Evolutionary conservation across 257 asterid species (phyloP).

Genomic region (Thymus quinquecostatus): DNA sequence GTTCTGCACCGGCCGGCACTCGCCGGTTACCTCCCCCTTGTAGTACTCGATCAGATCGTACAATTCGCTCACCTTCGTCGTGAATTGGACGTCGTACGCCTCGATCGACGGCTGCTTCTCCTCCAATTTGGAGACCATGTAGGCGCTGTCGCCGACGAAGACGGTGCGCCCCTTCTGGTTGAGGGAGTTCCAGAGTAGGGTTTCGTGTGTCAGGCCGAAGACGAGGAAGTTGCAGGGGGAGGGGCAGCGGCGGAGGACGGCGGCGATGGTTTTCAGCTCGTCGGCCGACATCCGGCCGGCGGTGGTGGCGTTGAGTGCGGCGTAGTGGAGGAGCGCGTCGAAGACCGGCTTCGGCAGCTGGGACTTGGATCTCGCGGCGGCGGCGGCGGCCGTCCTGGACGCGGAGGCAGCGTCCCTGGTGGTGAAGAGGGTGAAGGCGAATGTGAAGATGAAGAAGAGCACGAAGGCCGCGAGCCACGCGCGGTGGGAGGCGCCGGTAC

Average conservation of each 20-base stretch:
- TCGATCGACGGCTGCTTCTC: constrained; percentile 62
- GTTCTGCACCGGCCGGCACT: constrained; percentile 80
- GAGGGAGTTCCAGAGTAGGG: constrained; percentile 74
- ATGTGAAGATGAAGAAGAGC: constrained; percentile 60
- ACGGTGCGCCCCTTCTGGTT: constrained; percentile 82
- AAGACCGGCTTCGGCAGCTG: constrained; percentile 47
- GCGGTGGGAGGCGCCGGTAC: constrained; percentile 48
- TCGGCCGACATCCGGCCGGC: constrained; percentile 53
- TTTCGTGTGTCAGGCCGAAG: constrained; percentile 78
- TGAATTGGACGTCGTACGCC: constrained; percentile 75
- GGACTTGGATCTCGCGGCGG: constrained; percentile 24
- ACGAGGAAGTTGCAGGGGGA: constrained; percentile 75
- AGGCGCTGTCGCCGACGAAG: constrained; percentile 67
- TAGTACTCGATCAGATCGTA: constrained; percentile 56
- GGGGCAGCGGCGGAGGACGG: constrained; percentile 64
- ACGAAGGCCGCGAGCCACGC: constrained; percentile 51
- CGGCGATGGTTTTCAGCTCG: constrained; percentile 57
- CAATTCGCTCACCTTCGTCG: constrained; percentile 70
- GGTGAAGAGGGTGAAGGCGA: constrained; percentile 60
- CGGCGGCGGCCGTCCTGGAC: constrained; percentile 9
- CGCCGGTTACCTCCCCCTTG: constrained; percentile 40
- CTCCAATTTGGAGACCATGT: constrained; percentile 52
- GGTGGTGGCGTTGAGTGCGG: constrained; percentile 46
- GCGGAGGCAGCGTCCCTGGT: constrained; percentile 43
- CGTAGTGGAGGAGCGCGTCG: constrained; percentile 81